phyloP scores from a whole-genome alignment of 257 asterid species.

The Thymus quinquecostatus region DNA sequence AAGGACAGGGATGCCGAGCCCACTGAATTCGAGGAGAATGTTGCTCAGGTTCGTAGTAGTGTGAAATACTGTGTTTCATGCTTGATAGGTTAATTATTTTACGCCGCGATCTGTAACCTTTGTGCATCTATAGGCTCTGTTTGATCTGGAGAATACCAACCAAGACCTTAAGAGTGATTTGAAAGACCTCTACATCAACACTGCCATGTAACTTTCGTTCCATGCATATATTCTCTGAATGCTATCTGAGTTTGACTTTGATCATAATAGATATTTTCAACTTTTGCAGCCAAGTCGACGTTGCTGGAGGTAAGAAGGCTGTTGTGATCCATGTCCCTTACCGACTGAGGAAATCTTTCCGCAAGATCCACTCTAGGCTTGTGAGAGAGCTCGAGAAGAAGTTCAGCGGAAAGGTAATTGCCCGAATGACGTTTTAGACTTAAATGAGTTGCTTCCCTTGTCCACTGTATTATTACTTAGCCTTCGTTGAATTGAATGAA shows the following conservation, averaged over 20 bases:
- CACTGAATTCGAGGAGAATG: conserved; percentile 79
- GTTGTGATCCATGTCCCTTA: conserved; percentile 89
- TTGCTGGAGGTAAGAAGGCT: conserved; percentile 78
- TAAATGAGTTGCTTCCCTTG: not conserved
- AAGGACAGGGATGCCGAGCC: conserved; percentile 87
- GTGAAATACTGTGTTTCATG: not conserved
- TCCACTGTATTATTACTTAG: not conserved
- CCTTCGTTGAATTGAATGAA: not conserved
- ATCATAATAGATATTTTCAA: conserved; percentile 5
- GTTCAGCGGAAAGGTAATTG: conserved; percentile 89
- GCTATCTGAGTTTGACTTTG: not conserved
- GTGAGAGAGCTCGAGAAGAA: conserved; percentile 95
- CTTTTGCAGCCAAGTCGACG: conserved; percentile 69
- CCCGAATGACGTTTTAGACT: not conserved
- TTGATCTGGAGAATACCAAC: conserved; percentile 83
- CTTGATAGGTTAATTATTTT: not conserved
- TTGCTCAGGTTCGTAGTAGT: conserved; percentile 67
- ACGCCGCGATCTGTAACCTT: not conserved
- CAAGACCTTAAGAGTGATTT: conserved; percentile 83
- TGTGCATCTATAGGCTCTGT: conserved; percentile 58
- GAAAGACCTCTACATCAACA: conserved; percentile 84
- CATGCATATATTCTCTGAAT: not conserved
- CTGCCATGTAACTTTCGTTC: conserved; percentile 62
- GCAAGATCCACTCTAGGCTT: conserved; percentile 81
- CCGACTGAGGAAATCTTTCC: conserved; percentile 80